Percentiles rank a stretch among this genome's conserved stretches.
Evolutionary conservation across 106 monocot genomes (phyloP).

Genomic region (Dioscorea zingiberensis): DNA sequence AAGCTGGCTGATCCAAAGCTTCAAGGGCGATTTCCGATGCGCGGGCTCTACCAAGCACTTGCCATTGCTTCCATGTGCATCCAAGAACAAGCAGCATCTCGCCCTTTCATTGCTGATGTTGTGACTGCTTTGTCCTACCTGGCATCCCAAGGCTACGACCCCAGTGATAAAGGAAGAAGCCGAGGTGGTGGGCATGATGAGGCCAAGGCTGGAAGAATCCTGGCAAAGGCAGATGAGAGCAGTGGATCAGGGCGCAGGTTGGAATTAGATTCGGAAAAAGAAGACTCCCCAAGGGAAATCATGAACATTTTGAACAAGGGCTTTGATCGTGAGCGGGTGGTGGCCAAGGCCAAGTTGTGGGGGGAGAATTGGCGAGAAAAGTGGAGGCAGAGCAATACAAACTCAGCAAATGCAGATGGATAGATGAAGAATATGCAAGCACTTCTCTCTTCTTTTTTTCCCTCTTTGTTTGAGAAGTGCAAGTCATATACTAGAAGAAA

Average conservation of each 20-base stretch:
- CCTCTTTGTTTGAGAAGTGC: no score
- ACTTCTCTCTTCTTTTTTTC: no score
- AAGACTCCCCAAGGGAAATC: conserved; percentile 22
- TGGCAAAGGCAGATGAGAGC: conserved; percentile 11
- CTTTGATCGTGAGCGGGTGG: conserved; percentile 46
- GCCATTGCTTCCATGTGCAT: conserved; percentile 32
- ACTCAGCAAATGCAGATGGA: background rate
- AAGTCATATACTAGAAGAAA: no score
- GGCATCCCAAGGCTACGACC: conserved; percentile 17
- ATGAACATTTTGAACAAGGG: conserved; percentile 21
- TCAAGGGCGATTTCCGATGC: conserved; percentile 25
- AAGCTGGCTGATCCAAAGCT: conserved; percentile 27
- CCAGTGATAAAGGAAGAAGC: conserved; percentile 8
- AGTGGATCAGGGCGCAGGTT: conserved; percentile 6
- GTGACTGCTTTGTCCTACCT: conserved; percentile 30
- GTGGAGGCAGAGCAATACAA: conserved; percentile 19
- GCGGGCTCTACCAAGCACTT: conserved; percentile 34
- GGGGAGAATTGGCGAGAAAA: conserved; percentile 58
- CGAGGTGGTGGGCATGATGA: conserved; percentile 2
- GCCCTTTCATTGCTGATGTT: conserved; percentile 28
- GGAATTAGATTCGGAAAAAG: conserved; percentile 10
- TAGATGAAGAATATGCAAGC: no score
- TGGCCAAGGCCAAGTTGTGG: conserved; percentile 76
- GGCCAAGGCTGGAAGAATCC: background rate
- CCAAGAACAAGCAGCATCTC: conserved; percentile 30